Evolutionary conservation across 768 basidiomycete genomes (phyloP).

Genomic region (Pulveroboletus frians): DNA sequence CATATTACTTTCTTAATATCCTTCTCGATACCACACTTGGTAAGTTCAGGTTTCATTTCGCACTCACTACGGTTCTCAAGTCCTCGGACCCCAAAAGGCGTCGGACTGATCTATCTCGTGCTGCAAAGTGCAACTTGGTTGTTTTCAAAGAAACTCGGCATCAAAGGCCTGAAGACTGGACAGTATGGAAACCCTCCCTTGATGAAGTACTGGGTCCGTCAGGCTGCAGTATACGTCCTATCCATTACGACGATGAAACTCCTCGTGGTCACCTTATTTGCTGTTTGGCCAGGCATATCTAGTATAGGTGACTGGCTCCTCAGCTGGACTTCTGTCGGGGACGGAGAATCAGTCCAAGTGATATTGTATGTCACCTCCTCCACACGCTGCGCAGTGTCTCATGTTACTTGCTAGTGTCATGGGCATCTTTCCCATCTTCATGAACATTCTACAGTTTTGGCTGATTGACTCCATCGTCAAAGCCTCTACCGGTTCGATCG

Average conservation of each 20-base stretch:
- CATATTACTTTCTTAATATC: conserved; percentile 89
- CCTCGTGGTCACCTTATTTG: conserved; percentile 74
- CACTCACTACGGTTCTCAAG: conserved; percentile 5
- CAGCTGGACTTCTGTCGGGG: conserved; percentile 63
- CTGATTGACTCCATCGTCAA: conserved; percentile 92
- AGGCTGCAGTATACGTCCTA: conserved; percentile 77
- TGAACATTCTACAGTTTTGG: conserved; percentile 93
- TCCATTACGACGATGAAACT: conserved; percentile 85
- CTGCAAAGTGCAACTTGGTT: conserved; percentile 60
- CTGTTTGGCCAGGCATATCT: conserved; percentile 65
- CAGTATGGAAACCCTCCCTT: conserved; percentile 85
- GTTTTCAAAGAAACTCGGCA: conserved; percentile 55
- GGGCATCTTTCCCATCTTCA: conserved; percentile 85
- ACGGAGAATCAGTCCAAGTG: conserved; percentile 64
- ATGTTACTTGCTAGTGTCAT: conserved; percentile 54
- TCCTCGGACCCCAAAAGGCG: conserved; percentile 41
- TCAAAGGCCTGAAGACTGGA: conserved; percentile 81
- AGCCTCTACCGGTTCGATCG: conserved; percentile 42
- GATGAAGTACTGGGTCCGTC: conserved; percentile 64
- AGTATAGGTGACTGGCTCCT: conserved; percentile 82
- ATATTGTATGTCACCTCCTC: conserved; percentile 58
- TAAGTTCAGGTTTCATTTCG: conserved; percentile 30
- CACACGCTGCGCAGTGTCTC: conserved; percentile 1
- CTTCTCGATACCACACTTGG: conserved; percentile 74
- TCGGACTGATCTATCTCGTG: conserved; percentile 73